A percentile compares a stretch with the other conserved stretches of the same genome.
These are phyloP conservation scores for Circinella minor DNA, from an alignment of 371 early-diverging fungal species.

Conservation along the genomic window DNA sequence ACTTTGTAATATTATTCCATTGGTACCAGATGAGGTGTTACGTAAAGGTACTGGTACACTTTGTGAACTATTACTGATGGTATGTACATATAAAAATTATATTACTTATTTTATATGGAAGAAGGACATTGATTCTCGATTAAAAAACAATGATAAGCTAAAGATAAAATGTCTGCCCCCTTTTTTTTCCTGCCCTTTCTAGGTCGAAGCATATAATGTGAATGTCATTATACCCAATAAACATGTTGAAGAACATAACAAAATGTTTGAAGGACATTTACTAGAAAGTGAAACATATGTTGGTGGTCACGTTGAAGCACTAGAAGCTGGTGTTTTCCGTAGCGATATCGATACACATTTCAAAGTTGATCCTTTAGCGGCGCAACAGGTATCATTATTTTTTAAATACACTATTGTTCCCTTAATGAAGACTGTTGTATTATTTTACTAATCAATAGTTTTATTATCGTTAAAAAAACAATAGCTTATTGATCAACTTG, in stretches of 20 bases:
- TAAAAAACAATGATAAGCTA: too few species aligned
- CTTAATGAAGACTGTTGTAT: too few species aligned
- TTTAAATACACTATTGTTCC: not conserved
- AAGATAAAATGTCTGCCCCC: not conserved
- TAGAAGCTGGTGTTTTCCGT: conserved; percentile 98
- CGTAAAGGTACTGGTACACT: conserved; percentile 98
- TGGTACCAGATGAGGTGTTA: conserved; percentile 96
- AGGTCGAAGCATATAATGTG: conserved; percentile 92
- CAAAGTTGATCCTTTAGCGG: conserved; percentile 75
- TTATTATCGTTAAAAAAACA: too few species aligned
- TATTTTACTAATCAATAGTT: too few species aligned
- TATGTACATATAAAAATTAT: conserved; percentile 30
- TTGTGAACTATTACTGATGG: conserved; percentile 98
- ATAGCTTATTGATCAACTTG: conserved; percentile 88
- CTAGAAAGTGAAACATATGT: conserved; percentile 98
- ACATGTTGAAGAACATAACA: conserved; percentile 75
- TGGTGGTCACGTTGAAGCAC: conserved; percentile 99
- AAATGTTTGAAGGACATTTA: conserved; percentile 91
- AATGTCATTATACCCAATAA: conserved; percentile 98
- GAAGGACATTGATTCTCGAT: too few species aligned
- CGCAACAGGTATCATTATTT: conserved; percentile 59
- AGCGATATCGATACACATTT: conserved; percentile 96
- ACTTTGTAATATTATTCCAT: conserved; percentile 98
- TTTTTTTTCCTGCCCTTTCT: conserved; percentile 4
- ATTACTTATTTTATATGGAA: too few species aligned